A percentile compares a stretch with the other conserved stretches of the same genome.
Evolutionary conservation across 352 stramenopile species (phyloP).

Genomic region (Phytophthora tubulina): DNA sequence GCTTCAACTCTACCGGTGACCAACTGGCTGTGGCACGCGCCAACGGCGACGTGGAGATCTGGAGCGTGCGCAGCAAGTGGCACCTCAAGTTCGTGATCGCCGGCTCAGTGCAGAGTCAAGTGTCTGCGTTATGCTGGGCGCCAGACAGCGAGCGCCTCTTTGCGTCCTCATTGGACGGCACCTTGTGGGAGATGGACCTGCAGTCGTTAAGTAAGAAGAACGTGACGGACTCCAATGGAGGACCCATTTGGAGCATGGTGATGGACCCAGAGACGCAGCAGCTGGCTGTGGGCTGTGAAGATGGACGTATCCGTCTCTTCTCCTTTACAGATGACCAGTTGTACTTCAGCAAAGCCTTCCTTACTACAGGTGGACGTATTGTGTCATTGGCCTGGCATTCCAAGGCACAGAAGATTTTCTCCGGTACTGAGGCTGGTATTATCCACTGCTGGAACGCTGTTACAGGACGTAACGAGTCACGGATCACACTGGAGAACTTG

Average conservation of each 20-base stretch:
- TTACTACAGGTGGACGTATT: constrained; percentile 76
- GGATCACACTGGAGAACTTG: constrained; percentile 86
- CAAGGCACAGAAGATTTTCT: constrained; percentile 83
- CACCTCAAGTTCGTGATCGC: constrained; percentile 77
- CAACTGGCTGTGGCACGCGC: constrained; percentile 79
- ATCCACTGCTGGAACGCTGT: constrained; percentile 90
- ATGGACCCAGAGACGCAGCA: constrained; percentile 64
- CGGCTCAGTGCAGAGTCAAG: constrained; percentile 67
- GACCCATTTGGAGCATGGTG: constrained; percentile 90
- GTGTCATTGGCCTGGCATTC: constrained; percentile 89
- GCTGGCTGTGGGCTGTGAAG: constrained; percentile 90
- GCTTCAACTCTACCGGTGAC: constrained; percentile 65
- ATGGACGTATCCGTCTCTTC: constrained; percentile 92
- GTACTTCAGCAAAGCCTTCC: constrained; percentile 87
- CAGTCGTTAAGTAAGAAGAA: constrained; percentile 73
- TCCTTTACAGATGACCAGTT: constrained; percentile 76
- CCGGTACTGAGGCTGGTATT: constrained; percentile 82
- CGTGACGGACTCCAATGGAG: constrained; percentile 89
- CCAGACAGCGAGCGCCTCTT: constrained; percentile 58
- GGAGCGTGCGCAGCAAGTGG: constrained; percentile 72
- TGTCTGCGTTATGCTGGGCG: constrained; percentile 80
- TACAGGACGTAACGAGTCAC: constrained; percentile 80
- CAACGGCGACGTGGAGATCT: constrained; percentile 87
- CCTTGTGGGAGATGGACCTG: constrained; percentile 88
- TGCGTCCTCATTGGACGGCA: constrained; percentile 75